Evolutionary conservation across 78 protist genomes (phyloP), one percentile per base, ranked within the genome.

Genomic region (Emiliania huxleyi): DNA sequence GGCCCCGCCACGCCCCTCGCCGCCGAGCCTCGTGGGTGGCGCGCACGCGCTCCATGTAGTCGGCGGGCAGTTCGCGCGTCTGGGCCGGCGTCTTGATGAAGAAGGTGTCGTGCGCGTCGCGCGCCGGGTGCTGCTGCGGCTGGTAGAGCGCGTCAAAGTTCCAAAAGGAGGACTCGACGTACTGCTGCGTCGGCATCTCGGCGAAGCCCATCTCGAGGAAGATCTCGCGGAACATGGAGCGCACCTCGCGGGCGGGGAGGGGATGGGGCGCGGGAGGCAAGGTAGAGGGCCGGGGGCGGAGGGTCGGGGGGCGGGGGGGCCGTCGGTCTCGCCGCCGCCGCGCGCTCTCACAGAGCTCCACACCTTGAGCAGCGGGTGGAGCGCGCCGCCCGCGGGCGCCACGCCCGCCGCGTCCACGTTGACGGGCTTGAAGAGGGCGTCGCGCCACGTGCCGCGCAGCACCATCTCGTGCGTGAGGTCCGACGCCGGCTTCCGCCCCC

Each of bases 21-120:
- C n/a, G n/a, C n/a, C n/a, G n/a, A n/a, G n/a, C n/a, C 99, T 93
- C 96, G 95, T 99, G 99, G 44, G 95, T 94, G 29, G 88, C 69
- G 79, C 97, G 91, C 38, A 98, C 99, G 56, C 92, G 94, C 77
- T 96, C 96, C 73, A 96, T 35, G 91, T 99, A 98, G 62, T 98
- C 99, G 35, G 90, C 96, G 12, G 97, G 97, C 33, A 93, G 8
- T 25, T 8, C 0, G 38, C 0, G 69, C 42, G 77, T 55, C 19
- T 1, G 8, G 1, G 92, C 37, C 29, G 81, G 55, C 79, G 69
- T 85, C 91, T 62, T 81, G 37, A 98, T 38, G 96, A 99, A 99
- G 98, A 99, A 99, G 29, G 99, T 99, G 95, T 99, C 99, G 62
- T 99, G 99, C 29, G 94, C 92, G 75, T 99, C 99, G 77, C 99